Percentiles rank a stretch among this genome's conserved stretches.
Evolutionary conservation across 129 eudicot genomes (phyloP).

Genomic region (Lactuca saligna): DNA sequence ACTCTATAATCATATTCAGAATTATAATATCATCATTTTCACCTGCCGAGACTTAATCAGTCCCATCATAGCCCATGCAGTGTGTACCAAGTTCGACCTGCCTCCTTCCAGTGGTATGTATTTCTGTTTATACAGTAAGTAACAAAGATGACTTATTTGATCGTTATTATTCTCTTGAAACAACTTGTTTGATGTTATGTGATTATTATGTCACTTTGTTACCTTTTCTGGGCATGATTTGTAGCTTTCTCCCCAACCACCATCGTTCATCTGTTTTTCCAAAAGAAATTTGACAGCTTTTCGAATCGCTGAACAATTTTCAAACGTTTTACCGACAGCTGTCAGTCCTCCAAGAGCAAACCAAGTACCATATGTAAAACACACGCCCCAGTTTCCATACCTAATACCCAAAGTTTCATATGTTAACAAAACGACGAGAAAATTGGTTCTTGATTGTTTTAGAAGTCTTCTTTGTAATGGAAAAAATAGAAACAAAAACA

Average conservation of each 20-base stretch:
- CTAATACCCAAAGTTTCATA: conserved; percentile 25
- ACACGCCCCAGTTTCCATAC: conserved; percentile 90
- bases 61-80: conserved; percentile 23
- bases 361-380: conserved; percentile 85
- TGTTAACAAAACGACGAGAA: conserved; percentile 8
- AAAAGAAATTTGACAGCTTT: conserved; percentile 63
- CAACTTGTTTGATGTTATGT: neutral
- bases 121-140: conserved; percentile 37
- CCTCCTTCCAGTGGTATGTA: conserved; percentile 70
- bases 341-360: conserved; percentile 75
- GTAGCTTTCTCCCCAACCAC: conserved; percentile 98
- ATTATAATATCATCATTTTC: too few relatives aligned
- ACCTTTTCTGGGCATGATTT: conserved; percentile 86
- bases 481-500: neutral
- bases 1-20: neutral
- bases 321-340: conserved; percentile 62
- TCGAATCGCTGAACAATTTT: conserved; percentile 55
- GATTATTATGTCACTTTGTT: neutral
- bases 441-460: neutral
- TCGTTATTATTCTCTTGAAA: neutral
- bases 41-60: neutral
- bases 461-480: neutral
- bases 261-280: conserved; percentile 57
- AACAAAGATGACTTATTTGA: neutral
- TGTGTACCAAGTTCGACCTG: conserved; percentile 73